These are phyloP conservation scores for Lachnellula willkommii DNA, from an alignment of 2,329 filamentous ascomycete species.

Conservation along the genomic window DNA sequence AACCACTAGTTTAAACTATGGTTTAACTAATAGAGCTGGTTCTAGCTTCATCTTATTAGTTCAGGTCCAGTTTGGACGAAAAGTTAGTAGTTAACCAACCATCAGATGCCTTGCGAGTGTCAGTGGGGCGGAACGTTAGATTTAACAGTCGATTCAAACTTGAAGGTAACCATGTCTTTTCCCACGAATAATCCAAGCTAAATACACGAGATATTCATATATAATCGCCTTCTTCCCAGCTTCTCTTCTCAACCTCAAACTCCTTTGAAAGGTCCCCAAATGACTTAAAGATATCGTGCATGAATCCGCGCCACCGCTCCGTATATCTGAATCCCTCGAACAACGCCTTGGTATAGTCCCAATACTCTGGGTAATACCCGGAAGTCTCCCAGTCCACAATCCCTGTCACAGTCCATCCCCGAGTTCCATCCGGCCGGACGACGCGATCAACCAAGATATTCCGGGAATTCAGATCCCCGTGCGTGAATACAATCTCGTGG, in stretches of 20 bases:
- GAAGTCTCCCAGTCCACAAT: constrained; percentile 6
- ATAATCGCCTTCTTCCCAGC: constrained; percentile 2
- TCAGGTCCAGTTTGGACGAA: too few relatives aligned
- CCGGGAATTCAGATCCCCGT: constrained; percentile 1
- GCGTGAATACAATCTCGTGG: constrained; percentile 4
- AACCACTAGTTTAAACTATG: too few relatives aligned
- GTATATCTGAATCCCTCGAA: neutral
- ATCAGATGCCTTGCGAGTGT: too few relatives aligned
- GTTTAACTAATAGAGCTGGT: too few relatives aligned
- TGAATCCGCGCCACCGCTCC: neutral
- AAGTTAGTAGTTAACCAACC: too few relatives aligned
- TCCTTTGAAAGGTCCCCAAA: constrained; percentile 1
- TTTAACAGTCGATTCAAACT: too few relatives aligned
- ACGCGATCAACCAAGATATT: constrained; percentile 3
- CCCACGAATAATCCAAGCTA: too few relatives aligned
- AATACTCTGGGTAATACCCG: constrained; percentile 4
- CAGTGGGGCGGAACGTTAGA: too few relatives aligned
- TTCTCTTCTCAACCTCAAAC: constrained; percentile 1
- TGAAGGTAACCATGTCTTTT: too few relatives aligned
- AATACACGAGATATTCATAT: neutral
- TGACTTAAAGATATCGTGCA: constrained; percentile 1
- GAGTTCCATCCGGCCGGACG: neutral
- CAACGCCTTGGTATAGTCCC: constrained; percentile 1
- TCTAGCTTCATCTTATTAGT: too few relatives aligned
- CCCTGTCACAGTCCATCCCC: neutral